A percentile compares a stretch with the other conserved stretches of the same genome.
Evolutionary conservation across 345 rosid species (phyloP).

Genomic region (Salix arbutifolia): DNA sequence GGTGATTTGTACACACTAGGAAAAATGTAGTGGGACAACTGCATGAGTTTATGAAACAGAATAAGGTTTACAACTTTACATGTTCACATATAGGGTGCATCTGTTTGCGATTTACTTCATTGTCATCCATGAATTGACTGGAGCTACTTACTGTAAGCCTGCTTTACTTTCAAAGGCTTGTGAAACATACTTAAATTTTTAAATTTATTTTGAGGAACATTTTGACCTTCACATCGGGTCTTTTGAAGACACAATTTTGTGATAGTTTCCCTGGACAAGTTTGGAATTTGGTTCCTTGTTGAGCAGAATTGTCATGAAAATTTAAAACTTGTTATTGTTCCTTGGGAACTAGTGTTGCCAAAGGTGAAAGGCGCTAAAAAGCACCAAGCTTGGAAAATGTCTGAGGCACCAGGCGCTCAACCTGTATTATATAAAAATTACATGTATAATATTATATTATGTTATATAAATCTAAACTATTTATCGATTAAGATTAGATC

Average conservation of each 20-base stretch:
- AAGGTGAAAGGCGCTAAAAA: no score
- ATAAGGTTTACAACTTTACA: neutral
- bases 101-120: neutral
- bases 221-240: neutral
- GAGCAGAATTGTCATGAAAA: neutral
- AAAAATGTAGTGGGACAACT: neutral
- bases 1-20: neutral
- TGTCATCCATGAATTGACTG: neutral
- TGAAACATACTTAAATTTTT: neutral
- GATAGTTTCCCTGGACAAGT: neutral
- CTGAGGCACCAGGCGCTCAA: neutral
- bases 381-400: no score
- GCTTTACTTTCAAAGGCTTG: neutral
- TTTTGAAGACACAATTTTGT: neutral
- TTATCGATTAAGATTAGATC: neutral
- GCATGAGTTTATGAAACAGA: neutral
- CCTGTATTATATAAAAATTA: no score
- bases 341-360: neutral
- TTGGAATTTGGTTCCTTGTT: neutral
- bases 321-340: neutral
- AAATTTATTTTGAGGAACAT: neutral
- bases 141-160: neutral
- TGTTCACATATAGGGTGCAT: neutral
- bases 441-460: no score
- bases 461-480: neutral